Percentiles rank a stretch among this genome's conserved stretches.
phyloP scores from a whole-genome alignment of 306 rosid species.

The Dryas octopetala region DNA sequence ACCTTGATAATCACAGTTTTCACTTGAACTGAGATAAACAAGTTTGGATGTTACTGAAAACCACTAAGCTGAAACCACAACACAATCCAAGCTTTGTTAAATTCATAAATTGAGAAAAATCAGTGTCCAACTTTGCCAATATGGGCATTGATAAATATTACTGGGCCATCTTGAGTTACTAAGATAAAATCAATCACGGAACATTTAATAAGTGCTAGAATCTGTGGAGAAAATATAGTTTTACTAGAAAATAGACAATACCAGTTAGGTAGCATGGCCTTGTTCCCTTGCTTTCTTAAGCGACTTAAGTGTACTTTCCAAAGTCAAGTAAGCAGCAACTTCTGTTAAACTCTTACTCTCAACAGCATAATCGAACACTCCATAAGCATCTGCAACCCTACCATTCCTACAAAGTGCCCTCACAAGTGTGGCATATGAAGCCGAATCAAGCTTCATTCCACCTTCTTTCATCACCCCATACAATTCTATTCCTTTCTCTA shows the following conservation, averaged over 20 bases:
- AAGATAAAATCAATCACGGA: neutral
- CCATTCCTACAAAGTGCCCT: conserved; percentile 75
- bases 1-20: neutral
- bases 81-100: neutral
- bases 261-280: conserved; percentile 45
- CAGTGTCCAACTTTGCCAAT: neutral
- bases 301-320: conserved; percentile 77
- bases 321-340: conserved; percentile 65
- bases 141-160: conserved; percentile 5
- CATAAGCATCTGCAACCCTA: conserved; percentile 79
- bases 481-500: conserved; percentile 72
- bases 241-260: conserved; percentile 19
- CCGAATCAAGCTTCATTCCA: conserved; percentile 70
- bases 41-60: neutral
- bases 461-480: conserved; percentile 59
- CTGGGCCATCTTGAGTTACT: neutral
- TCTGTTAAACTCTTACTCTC: conserved; percentile 80
- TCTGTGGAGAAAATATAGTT: neutral
- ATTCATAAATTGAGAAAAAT: neutral
- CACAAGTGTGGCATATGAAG: conserved; percentile 72
- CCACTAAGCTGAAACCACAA: neutral
- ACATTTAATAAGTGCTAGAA: neutral
- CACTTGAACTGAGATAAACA: neutral
- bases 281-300: conserved; percentile 61
- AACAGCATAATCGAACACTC: conserved; percentile 86